phyloP scores from a whole-genome alignment of 1,284 basidiomycete genomes.

The Amylostereum chailletii region DNA sequence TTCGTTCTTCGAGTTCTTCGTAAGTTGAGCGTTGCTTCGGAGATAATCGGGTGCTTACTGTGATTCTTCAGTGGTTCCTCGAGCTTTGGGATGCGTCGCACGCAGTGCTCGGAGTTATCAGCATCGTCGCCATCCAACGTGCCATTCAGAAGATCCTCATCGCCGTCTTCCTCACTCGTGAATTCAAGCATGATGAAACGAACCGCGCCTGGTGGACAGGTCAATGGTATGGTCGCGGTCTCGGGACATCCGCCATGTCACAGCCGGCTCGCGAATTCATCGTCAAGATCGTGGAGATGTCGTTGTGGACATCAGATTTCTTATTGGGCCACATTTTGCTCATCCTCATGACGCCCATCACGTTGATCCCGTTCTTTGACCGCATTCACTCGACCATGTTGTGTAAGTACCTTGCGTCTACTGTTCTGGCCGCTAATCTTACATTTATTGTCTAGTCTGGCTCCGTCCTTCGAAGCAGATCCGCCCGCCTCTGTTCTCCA shows the following conservation, averaged over 20 bases:
- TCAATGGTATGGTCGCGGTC: constrained; percentile 90
- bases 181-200: constrained; percentile 95
- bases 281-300: constrained; percentile 97
- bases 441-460: constrained; percentile 51
- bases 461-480: constrained; percentile 89
- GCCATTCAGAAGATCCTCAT: constrained; percentile 91
- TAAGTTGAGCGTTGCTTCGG: constrained; percentile 33
- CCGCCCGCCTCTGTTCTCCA: constrained; percentile 90
- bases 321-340: constrained; percentile 76
- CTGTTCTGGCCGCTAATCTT: constrained; percentile 8
- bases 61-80: constrained; percentile 75
- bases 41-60: constrained; percentile 11
- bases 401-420: constrained; percentile 40
- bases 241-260: constrained; percentile 82
- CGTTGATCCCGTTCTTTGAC: constrained; percentile 83
- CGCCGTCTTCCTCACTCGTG: constrained; percentile 85
- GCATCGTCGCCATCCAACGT: constrained; percentile 83
- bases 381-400: constrained; percentile 86
- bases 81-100: constrained; percentile 95
- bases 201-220: constrained; percentile 99
- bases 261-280: constrained; percentile 94
- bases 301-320: constrained; percentile 89
- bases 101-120: constrained; percentile 82
- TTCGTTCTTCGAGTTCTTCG: constrained; percentile 92
- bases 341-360: constrained; percentile 77